Conservation (phyloP, 2,329 filamentous ascomycete genomes). For the Waltergamsia citrina region DNA sequence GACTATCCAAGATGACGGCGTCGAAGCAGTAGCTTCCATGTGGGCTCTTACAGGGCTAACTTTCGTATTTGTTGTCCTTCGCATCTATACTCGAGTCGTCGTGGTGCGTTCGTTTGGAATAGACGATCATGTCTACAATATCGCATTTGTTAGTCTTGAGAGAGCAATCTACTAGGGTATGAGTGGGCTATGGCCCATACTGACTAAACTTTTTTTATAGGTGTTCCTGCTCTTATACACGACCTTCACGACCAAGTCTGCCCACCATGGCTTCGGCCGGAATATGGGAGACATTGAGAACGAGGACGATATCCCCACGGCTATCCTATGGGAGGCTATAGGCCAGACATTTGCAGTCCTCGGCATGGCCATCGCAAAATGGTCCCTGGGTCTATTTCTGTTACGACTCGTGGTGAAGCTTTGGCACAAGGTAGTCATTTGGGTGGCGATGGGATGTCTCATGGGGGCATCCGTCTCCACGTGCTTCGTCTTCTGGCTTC, state of each 20-base stretch:
- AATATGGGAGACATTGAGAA: constrained; percentile 13
- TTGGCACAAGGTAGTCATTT: constrained; percentile 25
- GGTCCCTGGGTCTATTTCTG: constrained; percentile 27
- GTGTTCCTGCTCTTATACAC: constrained; percentile 14
- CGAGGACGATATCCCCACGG: constrained; percentile 18
- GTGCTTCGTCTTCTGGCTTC: constrained; percentile 8
- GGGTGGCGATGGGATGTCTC: constrained; percentile 14
- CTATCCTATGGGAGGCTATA: constrained; percentile 18
- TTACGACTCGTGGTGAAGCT: constrained; percentile 21
- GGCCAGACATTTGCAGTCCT: constrained; percentile 25
- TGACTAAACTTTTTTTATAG: too few relatives aligned
- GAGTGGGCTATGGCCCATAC: too few relatives aligned
- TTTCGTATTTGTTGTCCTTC: constrained; percentile 20
- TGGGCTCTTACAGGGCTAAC: constrained; percentile 14
- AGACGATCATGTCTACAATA: constrained; percentile 23
- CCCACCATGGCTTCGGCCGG: constrained; percentile 22
- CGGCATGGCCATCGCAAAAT: constrained; percentile 27
- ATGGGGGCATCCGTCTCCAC: constrained; percentile 6
- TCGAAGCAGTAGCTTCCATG: constrained; percentile 7
- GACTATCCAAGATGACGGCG: neutral
- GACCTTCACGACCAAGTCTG: constrained; percentile 18
- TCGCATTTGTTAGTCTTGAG: constrained; percentile 12
- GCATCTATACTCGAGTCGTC: constrained; percentile 23
- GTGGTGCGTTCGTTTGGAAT: constrained; percentile 18
- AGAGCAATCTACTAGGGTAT: too few relatives aligned